A percentile compares a stretch with the other conserved stretches of the same genome.
These are phyloP conservation scores for Alnus rubra DNA, from an alignment of 306 rosid species.

Conservation along the genomic window DNA sequence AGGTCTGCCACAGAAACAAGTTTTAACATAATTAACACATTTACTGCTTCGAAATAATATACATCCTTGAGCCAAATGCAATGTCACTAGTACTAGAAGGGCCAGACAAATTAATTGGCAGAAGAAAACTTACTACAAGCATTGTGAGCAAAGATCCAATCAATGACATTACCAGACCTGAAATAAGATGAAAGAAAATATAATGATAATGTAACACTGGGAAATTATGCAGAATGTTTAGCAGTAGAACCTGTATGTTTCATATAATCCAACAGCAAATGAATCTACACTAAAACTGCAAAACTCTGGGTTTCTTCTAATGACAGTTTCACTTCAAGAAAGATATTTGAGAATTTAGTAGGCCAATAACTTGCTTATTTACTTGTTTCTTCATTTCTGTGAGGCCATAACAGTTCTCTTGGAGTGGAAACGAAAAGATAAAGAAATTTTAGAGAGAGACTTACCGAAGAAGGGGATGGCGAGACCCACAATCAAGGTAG, in stretches of 20 bases:
- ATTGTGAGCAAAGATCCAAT: constrained; percentile 94
- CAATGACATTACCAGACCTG: constrained; percentile 88
- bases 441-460: constrained; percentile 27
- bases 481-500: constrained; percentile 81
- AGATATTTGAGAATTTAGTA: not conserved
- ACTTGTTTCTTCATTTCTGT: not conserved
- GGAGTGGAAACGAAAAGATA: not conserved
- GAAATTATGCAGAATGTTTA: not conserved
- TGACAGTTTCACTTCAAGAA: not conserved
- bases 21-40: not conserved
- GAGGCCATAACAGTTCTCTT: not conserved
- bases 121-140: constrained; percentile 78
- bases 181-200: not conserved
- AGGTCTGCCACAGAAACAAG: constrained; percentile 54
- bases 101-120: not conserved
- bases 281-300: not conserved
- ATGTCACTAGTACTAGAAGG: constrained; percentile 7
- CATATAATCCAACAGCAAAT: not conserved
- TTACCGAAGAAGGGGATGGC: constrained; percentile 91
- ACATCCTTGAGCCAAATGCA: not conserved
- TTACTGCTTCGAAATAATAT: not conserved
- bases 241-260: not conserved
- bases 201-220: not conserved
- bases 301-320: too few species aligned
- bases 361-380: not conserved